Evolutionary conservation across 2,329 filamentous ascomycete genomes (phyloP), one percentile per base, ranked within the genome.

Genomic region (Fusarium avenaceum): DNA sequence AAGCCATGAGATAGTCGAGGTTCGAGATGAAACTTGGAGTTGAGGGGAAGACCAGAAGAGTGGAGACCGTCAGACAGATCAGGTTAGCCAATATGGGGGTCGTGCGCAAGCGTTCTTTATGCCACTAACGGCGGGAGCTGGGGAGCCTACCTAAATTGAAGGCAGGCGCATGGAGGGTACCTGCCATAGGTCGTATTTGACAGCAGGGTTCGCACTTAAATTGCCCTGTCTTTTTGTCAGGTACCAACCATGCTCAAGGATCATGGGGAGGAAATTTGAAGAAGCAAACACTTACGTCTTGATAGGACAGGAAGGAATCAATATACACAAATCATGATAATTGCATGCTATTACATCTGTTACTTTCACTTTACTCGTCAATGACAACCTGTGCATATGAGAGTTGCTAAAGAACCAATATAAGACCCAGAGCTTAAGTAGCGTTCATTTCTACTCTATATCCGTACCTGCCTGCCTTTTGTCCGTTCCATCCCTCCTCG

Each of bases 21-120:
- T 56, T 51, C 35, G 32, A 24, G 32, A 30, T 69, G 65, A 66
- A 69, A 69, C 61, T 54, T 63, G 66, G 52, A 69, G 66, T 69
- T 69, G 65, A 69, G 65, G 66, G 65, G 66, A 65, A 69, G 40
- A 47, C 26, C 6, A 51, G 47, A 15, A 15, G 40, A 30, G 65
- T 66, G 65, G 65, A 33, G 47, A 35, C 13, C 4, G n/a, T 35
- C 28, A 28, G 30, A 43, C 50, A 24, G 28, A 68, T 56, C 45
- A 20, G 65, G 54, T 67, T 51, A 69, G 60, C 17, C 4, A 11
- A 30, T 7, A 24, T 43, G 4, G 47, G 32, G 47, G 22, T 22
- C 20, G 57, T 53, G 57, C 63, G 26, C 38, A 52, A 47, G 57
- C 57, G 47, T 47, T 57, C 35, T 33, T 28, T 40, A 32, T 20